A percentile compares a stretch with the other conserved stretches of the same genome.
phyloP scores from a whole-genome alignment of 306 rosid genomes.

The Cicer cuneatum region DNA sequence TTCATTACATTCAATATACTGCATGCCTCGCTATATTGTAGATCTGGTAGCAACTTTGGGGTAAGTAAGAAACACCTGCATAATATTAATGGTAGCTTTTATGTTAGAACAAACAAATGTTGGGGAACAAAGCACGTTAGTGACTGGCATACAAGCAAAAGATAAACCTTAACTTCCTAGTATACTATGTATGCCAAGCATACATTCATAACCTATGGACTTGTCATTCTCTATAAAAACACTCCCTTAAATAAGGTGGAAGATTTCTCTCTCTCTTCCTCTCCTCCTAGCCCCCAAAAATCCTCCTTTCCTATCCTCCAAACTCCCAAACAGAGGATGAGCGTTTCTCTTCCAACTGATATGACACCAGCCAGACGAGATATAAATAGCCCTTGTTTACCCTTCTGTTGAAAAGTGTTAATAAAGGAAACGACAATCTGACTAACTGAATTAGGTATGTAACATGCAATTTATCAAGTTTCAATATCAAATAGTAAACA shows the following conservation, averaged over 20 bases:
- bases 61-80: conserved; percentile 95
- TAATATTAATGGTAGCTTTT: conserved; percentile 24
- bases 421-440: neutral
- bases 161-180: conserved; percentile 12
- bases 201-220: conserved; percentile 17
- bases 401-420: conserved; percentile 12
- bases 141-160: conserved; percentile 9
- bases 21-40: conserved; percentile 91
- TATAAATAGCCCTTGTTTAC: conserved; percentile 25
- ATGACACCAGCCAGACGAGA: neutral
- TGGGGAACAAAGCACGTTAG: conserved; percentile 14
- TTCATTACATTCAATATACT: conserved; percentile 85
- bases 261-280: too few species aligned
- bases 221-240: neutral
- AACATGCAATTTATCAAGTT: neutral
- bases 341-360: neutral
- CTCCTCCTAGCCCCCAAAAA: too few species aligned
- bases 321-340: neutral
- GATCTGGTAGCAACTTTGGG: conserved; percentile 85
- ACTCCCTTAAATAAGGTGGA: too few species aligned
- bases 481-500: conserved; percentile 20
- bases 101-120: conserved; percentile 14
- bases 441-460: conserved; percentile 2
- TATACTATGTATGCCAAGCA: conserved; percentile 4
- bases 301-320: too few species aligned